phyloP scores from a whole-genome alignment of 2,329 filamentous ascomycete species.

The Neopestalotiopsis sp. region DNA sequence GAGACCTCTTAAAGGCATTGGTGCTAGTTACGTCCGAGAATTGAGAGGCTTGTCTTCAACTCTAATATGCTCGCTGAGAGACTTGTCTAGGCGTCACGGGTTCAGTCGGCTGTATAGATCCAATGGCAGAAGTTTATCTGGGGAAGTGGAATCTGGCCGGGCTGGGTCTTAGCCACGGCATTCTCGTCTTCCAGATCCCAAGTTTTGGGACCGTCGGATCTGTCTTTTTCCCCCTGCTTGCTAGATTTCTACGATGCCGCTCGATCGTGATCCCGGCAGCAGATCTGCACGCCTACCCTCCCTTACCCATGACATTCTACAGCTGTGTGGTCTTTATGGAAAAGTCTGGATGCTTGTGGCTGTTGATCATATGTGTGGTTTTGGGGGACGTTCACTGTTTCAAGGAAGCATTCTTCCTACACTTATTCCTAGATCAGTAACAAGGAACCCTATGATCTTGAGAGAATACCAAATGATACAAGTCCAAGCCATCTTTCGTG shows the following conservation, averaged over 20 bases:
- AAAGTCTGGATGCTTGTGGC: not conserved
- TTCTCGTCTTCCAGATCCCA: not conserved
- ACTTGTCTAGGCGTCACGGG: not conserved
- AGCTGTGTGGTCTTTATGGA: not conserved
- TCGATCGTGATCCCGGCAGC: not conserved
- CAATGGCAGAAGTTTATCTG: slow-evolving; percentile 3
- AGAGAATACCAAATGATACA: no score
- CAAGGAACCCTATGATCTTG: not conserved
- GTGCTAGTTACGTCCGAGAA: not conserved
- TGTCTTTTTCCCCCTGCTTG: not conserved
- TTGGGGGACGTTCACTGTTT: not conserved
- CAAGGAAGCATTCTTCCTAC: not conserved
- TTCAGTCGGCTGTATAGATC: not conserved
- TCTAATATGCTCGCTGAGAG: not conserved
- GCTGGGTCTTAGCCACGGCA: not conserved
- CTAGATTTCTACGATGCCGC: not conserved
- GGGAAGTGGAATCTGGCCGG: not conserved
- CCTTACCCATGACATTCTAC: not conserved
- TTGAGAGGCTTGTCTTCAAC: not conserved
- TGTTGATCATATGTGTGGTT: not conserved
- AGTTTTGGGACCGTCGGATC: not conserved
- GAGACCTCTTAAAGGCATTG: not conserved
- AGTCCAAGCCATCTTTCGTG: no score
- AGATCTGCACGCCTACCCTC: not conserved
- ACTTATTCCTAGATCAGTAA: not conserved